A percentile compares a stretch with the other conserved stretches of the same genome.
These are phyloP conservation scores for Hydnomerulius pinastri DNA, from an alignment of 768 basidiomycete genomes.

Conservation along the genomic window DNA sequence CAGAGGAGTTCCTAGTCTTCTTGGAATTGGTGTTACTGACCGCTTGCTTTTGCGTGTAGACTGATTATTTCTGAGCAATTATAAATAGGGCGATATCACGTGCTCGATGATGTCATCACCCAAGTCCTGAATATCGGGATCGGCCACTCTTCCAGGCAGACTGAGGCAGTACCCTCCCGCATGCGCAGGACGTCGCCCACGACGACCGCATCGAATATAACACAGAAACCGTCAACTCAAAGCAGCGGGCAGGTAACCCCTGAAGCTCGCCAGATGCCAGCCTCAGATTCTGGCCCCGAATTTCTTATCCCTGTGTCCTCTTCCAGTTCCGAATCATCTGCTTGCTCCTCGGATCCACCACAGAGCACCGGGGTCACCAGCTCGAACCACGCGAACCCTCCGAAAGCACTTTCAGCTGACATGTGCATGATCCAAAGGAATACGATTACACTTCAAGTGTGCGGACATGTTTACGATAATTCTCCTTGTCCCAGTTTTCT, in stretches of 20 bases:
- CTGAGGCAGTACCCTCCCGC: no score
- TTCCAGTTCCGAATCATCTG: background rate
- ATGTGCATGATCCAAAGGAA: slow-evolving; percentile 43
- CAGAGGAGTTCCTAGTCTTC: no score
- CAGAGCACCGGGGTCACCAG: background rate
- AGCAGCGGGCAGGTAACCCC: background rate
- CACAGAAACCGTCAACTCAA: background rate
- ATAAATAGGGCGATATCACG: no score
- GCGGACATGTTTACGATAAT: slow-evolving; percentile 69
- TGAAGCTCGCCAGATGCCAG: no score
- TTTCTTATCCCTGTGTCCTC: slow-evolving; percentile 7
- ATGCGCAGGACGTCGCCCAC: background rate
- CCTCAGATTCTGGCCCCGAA: background rate
- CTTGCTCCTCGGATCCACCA: background rate
- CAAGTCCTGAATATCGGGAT: no score
- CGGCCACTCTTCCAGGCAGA: no score
- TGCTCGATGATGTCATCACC: no score
- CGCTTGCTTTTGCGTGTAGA: no score
- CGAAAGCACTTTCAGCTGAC: no score
- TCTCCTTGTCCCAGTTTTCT: slow-evolving; percentile 42
- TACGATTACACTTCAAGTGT: slow-evolving; percentile 66
- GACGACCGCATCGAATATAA: no score
- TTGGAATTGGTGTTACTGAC: no score
- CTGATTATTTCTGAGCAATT: no score
- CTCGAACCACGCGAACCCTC: background rate